These are phyloP conservation scores for Claviceps pazoutovae DNA, from an alignment of 2,329 filamentous ascomycete species.

Conservation along the genomic window DNA sequence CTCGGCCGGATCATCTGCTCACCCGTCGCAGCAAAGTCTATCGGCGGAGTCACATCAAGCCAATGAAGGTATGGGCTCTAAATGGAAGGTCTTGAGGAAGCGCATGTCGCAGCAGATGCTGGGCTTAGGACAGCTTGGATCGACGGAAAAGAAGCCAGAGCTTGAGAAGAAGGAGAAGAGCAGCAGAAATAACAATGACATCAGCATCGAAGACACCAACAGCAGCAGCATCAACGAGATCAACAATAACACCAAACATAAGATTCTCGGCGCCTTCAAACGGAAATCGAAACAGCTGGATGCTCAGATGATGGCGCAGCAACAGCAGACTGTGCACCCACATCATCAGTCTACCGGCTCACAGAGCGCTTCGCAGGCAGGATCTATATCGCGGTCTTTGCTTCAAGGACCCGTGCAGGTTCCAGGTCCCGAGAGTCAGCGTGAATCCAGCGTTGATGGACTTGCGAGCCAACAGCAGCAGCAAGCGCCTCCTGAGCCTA, in stretches of 20 bases:
- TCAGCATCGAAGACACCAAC: conserved; percentile 1
- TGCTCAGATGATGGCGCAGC: not conserved
- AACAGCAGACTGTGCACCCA: not conserved
- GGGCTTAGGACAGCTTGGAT: conserved; percentile 4
- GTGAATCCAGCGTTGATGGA: not conserved
- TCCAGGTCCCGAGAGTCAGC: not conserved
- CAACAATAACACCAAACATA: conserved; percentile 5
- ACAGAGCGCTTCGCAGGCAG: not conserved
- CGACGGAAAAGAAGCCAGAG: conserved; percentile 6
- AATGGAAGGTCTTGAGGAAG: conserved; percentile 21
- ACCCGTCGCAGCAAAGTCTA: not conserved
- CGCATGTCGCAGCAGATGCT: conserved; percentile 19
- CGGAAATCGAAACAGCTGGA: conserved; percentile 15
- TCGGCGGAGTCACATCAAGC: not conserved
- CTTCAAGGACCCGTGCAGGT: not conserved
- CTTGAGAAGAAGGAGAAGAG: conserved; percentile 11
- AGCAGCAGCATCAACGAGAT: conserved; percentile 9
- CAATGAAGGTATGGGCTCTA: conserved; percentile 12
- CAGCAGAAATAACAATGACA: conserved; percentile 9
- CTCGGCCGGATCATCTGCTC: not conserved
- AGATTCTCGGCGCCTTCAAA: conserved; percentile 20
- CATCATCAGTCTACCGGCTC: not conserved
- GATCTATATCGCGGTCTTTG: not conserved
- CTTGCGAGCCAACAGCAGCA: not conserved
- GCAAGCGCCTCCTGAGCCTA: conserved; percentile 14